Conservation (phyloP, 108 stramenopile genomes). For the Conticribra guillardii region DNA sequence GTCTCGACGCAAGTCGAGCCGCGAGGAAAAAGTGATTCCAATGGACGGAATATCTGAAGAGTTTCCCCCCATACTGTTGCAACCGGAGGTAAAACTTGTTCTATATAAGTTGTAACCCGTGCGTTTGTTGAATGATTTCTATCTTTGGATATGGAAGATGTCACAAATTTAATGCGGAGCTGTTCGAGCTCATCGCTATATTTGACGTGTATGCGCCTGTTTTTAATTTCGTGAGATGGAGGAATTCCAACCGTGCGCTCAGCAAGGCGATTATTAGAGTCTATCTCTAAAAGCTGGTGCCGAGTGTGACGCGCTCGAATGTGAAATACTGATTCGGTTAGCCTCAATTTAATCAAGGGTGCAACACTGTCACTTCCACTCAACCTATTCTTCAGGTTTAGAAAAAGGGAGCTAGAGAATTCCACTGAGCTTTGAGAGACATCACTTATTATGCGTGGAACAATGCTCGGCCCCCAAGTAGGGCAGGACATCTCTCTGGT, state of each 20-base stretch:
- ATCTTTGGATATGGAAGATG: conserved; percentile 26
- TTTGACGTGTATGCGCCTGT: conserved; percentile 19
- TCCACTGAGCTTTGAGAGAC: not conserved
- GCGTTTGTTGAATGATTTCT: conserved; percentile 26
- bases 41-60: conserved; percentile 15
- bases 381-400: not conserved
- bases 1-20: conserved; percentile 17
- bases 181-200: conserved; percentile 13
- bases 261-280: conserved; percentile 17
- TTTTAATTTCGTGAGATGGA: conserved; percentile 29
- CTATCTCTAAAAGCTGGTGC: conserved; percentile 34
- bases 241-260: conserved; percentile 10
- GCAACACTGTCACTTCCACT: not conserved
- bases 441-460: conserved; percentile 25
- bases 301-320: conserved; percentile 33
- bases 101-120: conserved; percentile 20
- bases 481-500: conserved; percentile 30
- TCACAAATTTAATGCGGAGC: conserved; percentile 31
- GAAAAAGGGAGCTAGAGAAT: not conserved
- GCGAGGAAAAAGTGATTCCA: conserved; percentile 26
- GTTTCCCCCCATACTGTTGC: conserved; percentile 26
- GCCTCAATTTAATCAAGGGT: not conserved
- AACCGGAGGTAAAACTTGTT: conserved; percentile 36
- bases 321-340: not conserved
- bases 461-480: conserved; percentile 39